A percentile compares a stretch with the other conserved stretches of the same genome.
Conservation (phyloP, 257 asterid species). For the Solanum tarijense region DNA sequence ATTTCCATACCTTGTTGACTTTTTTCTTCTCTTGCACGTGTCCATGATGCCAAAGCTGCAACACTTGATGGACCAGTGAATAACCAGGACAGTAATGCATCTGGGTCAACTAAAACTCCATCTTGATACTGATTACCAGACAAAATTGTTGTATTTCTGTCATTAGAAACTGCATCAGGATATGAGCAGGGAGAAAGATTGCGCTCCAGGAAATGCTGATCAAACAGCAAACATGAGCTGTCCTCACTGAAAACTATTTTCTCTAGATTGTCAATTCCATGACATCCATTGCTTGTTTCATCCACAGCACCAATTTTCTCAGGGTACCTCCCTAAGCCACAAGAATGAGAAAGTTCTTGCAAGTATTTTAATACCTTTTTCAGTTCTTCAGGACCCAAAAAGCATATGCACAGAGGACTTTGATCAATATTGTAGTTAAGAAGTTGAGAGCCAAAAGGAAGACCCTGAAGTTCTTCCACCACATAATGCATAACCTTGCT, state of each 20-base stretch:
- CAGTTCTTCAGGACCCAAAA: slow-evolving; percentile 74
- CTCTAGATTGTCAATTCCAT: slow-evolving; percentile 45
- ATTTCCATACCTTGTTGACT: slow-evolving; percentile 59
- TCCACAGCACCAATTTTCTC: slow-evolving; percentile 41
- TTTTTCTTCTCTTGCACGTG: slow-evolving; percentile 53
- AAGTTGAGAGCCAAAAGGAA: slow-evolving; percentile 62
- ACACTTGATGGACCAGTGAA: slow-evolving; percentile 63
- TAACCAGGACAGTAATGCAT: slow-evolving; percentile 83
- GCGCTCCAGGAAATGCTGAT: slow-evolving; percentile 53
- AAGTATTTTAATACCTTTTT: slow-evolving; percentile 62
- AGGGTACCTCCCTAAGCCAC: slow-evolving; percentile 57
- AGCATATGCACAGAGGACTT: slow-evolving; percentile 74
- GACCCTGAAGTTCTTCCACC: slow-evolving; percentile 74
- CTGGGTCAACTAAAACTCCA: slow-evolving; percentile 51
- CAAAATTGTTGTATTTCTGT: slow-evolving; percentile 19
- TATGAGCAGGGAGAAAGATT: slow-evolving; percentile 20
- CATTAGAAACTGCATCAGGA: slow-evolving; percentile 19
- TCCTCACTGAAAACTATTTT: slow-evolving; percentile 55
- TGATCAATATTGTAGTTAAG: slow-evolving; percentile 54
- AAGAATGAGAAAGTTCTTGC: slow-evolving; percentile 76
- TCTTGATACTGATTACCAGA: slow-evolving; percentile 29
- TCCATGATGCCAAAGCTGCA: slow-evolving; percentile 66
- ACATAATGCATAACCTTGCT: slow-evolving; percentile 77
- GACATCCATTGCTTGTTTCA: slow-evolving; percentile 27
- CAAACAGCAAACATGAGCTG: slow-evolving; percentile 52